Conservation (phyloP, 2,329 filamentous ascomycete species). For the Paecilomyces variotii region DNA sequence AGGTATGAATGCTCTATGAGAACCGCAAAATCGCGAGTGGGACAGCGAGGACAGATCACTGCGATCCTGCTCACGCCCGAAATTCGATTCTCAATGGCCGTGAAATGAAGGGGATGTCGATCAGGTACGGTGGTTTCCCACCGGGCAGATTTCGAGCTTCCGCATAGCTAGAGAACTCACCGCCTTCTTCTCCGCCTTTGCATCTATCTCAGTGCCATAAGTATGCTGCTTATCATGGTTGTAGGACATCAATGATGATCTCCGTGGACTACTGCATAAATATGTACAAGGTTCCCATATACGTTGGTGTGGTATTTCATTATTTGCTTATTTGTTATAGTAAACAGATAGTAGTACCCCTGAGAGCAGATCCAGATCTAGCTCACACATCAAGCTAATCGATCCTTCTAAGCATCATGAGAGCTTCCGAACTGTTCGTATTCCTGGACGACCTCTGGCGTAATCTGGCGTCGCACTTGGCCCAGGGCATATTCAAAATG, state of each 20-base stretch:
- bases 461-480: slow-evolving; percentile 51
- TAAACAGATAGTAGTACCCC: background rate
- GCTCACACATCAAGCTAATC: background rate
- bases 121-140: background rate
- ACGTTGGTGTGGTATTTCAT: background rate
- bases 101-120: background rate
- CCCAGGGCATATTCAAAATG: slow-evolving; percentile 39
- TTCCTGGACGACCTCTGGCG: slow-evolving; percentile 47
- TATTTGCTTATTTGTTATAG: background rate
- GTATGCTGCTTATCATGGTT: background rate
- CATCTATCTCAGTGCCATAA: background rate
- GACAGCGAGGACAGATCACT: background rate
- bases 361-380: too few species aligned
- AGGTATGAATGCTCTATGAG: background rate
- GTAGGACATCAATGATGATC: background rate
- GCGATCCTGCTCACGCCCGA: background rate
- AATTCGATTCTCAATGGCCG: background rate
- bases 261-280: too few species aligned
- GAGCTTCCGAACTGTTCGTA: slow-evolving; percentile 49
- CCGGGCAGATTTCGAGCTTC: background rate
- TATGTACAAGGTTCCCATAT: background rate
- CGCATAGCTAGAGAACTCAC: background rate
- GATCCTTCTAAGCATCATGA: slow-evolving; percentile 6
- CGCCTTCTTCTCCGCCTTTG: background rate
- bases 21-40: background rate